phyloP scores from a whole-genome alignment of 345 rosid genomes.

The Heritiera littoralis region DNA sequence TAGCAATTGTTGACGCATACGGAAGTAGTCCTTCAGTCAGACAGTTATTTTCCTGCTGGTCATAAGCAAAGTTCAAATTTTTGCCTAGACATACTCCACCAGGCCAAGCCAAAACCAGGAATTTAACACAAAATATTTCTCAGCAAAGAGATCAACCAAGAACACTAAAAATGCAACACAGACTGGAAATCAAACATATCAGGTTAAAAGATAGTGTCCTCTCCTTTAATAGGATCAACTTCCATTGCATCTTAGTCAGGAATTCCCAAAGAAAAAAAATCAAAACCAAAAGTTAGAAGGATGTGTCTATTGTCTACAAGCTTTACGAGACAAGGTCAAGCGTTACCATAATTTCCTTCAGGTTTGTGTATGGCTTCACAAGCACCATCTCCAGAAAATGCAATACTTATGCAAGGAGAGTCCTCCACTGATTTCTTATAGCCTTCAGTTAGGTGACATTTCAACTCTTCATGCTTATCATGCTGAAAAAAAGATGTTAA shows the following conservation, averaged over 20 bases:
- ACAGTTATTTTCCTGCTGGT: background rate
- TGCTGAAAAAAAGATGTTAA: background rate
- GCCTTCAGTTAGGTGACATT: conserved; percentile 22
- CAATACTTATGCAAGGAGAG: conserved; percentile 10
- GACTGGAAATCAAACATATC: background rate
- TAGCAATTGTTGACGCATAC: background rate
- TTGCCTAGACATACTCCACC: conserved; percentile 9
- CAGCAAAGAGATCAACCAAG: background rate
- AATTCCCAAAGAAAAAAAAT: conserved; percentile 10
- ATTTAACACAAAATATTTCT: background rate
- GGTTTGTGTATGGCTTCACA: conserved; percentile 15
- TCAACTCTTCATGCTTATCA: conserved; percentile 16
- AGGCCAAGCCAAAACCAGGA: background rate
- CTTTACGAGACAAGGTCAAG: conserved; percentile 18
- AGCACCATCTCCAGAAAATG: background rate
- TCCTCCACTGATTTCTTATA: conserved; percentile 10
- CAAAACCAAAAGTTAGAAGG: conserved; percentile 3
- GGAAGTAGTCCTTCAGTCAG: background rate
- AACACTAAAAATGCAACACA: background rate
- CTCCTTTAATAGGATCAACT: background rate
- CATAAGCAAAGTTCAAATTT: conserved; percentile 17
- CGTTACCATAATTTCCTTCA: conserved; percentile 20
- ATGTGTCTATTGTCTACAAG: background rate
- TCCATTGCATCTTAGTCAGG: background rate
- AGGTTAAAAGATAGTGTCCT: conserved; percentile 1